Evolutionary conservation across 73 alveolate genomes (phyloP).

Genomic region (Symbiodinium natans): DNA sequence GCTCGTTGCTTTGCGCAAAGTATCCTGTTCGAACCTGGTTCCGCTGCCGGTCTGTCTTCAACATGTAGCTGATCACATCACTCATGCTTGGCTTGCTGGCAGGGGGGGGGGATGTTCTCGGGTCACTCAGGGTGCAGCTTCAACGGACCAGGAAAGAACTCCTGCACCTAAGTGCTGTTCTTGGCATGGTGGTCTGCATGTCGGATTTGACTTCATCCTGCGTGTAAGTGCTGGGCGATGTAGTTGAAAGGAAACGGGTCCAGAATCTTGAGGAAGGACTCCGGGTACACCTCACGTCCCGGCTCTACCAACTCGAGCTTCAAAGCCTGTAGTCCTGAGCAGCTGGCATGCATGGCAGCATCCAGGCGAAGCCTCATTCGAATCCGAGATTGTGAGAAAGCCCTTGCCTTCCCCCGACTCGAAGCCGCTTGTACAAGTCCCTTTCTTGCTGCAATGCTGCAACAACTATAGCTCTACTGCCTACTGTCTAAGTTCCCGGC

Average conservation of each 20-base stretch:
- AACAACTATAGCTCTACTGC: no score
- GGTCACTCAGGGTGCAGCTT: neutral
- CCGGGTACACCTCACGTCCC: slow-evolving; percentile 41
- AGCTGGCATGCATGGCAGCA: slow-evolving; percentile 73
- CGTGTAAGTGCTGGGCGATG: neutral
- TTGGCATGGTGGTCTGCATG: neutral
- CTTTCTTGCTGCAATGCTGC: no score
- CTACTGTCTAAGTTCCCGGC: neutral
- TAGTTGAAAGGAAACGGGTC: slow-evolving; percentile 34
- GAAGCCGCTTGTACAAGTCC: no score
- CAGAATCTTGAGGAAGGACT: slow-evolving; percentile 21
- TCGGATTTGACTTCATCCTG: neutral
- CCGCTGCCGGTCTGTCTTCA: neutral
- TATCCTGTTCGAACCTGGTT: slow-evolving; percentile 53
- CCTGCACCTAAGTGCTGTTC: slow-evolving; percentile 38
- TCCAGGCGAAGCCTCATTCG: slow-evolving; percentile 63
- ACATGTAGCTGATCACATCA: no score
- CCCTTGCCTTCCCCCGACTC: no score
- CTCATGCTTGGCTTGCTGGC: neutral
- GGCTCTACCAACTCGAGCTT: neutral
- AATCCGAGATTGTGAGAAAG: neutral
- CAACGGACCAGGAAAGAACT: slow-evolving; percentile 52
- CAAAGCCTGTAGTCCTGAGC: neutral
- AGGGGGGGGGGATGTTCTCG: neutral
- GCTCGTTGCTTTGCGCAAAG: neutral